A percentile compares a stretch with the other conserved stretches of the same genome.
These are phyloP conservation scores for Castanospermum australe DNA, from an alignment of 306 rosid genomes.

Conservation along the genomic window DNA sequence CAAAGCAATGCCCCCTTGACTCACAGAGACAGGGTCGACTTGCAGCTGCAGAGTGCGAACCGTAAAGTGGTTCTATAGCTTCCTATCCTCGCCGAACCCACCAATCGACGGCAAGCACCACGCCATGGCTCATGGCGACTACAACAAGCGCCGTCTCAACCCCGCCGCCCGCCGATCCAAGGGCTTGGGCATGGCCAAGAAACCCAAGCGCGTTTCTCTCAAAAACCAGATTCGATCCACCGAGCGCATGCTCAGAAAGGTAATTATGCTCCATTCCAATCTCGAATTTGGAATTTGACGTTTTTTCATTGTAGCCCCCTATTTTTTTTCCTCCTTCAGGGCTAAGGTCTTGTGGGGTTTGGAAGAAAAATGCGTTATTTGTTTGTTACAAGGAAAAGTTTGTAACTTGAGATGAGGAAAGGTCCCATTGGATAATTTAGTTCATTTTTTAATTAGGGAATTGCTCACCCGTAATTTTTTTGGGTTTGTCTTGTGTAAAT, in stretches of 20 bases:
- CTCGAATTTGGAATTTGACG: not conserved
- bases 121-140: conserved; percentile 98
- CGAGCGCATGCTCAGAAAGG: conserved; percentile 94
- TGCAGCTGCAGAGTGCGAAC: no score
- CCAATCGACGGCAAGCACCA: no score
- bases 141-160: conserved; percentile 82
- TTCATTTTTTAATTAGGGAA: not conserved
- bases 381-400: not conserved
- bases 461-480: not conserved
- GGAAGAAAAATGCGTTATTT: not conserved
- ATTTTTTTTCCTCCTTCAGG: not conserved
- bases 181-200: conserved; percentile 59
- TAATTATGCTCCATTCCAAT: conserved; percentile 1
- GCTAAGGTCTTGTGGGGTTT: not conserved
- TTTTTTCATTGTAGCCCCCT: not conserved
- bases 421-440: not conserved
- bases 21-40: no score
- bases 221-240: conserved; percentile 93
- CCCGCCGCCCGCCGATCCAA: conserved; percentile 76
- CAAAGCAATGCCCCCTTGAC: no score
- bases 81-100: no score
- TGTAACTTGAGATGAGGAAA: not conserved
- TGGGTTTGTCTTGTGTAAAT: no score
- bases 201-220: conserved; percentile 80
- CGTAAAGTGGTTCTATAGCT: no score